Evolutionary conservation across 2,329 filamentous ascomycete species (phyloP), one percentile per base, ranked within the genome.

Genomic region (Leptoxyphium fumago): DNA sequence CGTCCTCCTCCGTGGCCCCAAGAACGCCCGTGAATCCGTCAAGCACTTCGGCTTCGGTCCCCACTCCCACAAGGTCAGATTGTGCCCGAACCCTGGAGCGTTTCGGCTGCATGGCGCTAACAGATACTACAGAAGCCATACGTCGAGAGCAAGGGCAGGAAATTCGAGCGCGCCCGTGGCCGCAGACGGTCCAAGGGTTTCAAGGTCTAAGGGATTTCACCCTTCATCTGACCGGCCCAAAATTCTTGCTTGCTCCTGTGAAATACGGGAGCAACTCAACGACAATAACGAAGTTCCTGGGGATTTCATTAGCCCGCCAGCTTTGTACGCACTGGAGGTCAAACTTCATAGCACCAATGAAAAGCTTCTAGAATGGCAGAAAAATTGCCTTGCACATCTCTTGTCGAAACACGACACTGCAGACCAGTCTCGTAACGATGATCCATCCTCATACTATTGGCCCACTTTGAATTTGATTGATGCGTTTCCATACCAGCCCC

Each of bases 11-110:
- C 85, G 91, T 69, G 91, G 91, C 55, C 88, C 91, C 70, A 98
- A 95, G 86, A 96, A 96, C 74, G 70, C 86, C 61, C 82, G 91
- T 67, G 91, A 98, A 80, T 85, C 91, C 52, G 75, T 96, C 70
- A 96, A 94, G 84, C 93, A 98, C 77, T 98, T 98, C 67, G 91
- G 93, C 67, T 84, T 98, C 61, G 93, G 91, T 57, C 91, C 91
- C 56, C 91, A 98, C 80, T 88, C 80, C 71, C 75, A 94, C 82
- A 98, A 96, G 84, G 84, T 86, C 68, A 56, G 74, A 64, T 49
- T 36, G 11, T 13, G 13, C 34, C 6, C 34, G n/a, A 28, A 7
- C 7, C 21, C 40, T 40, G 29, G 10, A 32, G 13, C 11, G 13
- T 38, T n/a, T 28, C n/a, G 40, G 10, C 34, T 38, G 21, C 18